phyloP scores from a whole-genome alignment of 176 grass and related monocot genomes.

The Triticum urartu region DNA sequence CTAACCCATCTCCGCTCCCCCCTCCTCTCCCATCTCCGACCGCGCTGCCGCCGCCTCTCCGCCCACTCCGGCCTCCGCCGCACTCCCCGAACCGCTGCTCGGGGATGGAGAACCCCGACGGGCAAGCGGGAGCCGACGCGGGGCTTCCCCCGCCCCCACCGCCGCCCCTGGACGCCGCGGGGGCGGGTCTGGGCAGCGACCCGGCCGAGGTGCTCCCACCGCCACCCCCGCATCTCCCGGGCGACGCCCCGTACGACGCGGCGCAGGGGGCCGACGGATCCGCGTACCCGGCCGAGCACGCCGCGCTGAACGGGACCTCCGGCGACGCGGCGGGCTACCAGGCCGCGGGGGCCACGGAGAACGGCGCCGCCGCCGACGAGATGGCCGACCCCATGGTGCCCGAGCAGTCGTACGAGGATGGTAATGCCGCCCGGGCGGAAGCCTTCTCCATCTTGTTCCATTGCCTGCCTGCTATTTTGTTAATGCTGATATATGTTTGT shows the following conservation, averaged over 20 bases:
- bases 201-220: not conserved
- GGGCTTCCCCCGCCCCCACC: not conserved
- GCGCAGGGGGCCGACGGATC: constrained; percentile 28
- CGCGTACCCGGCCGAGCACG: constrained; percentile 39
- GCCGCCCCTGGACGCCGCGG: not conserved
- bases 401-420: constrained; percentile 68
- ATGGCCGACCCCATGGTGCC: constrained; percentile 30
- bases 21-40: not conserved
- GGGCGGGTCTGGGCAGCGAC: too few relatives aligned
- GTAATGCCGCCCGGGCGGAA: constrained; percentile 29
- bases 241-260: constrained; percentile 1
- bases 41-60: not conserved
- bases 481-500: not conserved
- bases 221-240: not conserved
- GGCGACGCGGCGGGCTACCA: constrained; percentile 51
- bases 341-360: constrained; percentile 57
- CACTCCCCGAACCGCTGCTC: too few relatives aligned
- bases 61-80: not conserved
- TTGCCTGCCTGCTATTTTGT: not conserved
- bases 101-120: not conserved
- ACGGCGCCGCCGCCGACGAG: constrained; percentile 41
- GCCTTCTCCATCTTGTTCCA: not conserved
- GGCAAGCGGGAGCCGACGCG: not conserved
- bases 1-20: not conserved
- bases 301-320: constrained; percentile 54